Base-by-base conservation (phyloP, 1,284 basidiomycete species). In the Puccinia hordei region DNA sequence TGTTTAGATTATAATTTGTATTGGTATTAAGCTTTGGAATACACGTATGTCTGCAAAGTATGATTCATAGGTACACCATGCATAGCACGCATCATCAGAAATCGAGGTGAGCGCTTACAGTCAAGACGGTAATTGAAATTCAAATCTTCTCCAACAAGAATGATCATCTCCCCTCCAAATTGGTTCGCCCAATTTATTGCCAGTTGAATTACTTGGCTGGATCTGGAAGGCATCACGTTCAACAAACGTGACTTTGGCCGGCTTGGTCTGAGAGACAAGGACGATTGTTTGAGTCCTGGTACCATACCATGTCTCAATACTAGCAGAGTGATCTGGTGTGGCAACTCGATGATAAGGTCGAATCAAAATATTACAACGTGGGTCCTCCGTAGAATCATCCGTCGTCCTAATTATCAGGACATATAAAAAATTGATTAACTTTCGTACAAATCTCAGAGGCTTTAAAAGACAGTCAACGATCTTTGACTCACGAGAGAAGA, bases 81-180 rank as follows among this genome's bases (percentile, higher is more conserved):
- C 8, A 49, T 49, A 49, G 9, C 3, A 61, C 59, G 24, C 24
- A 6, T 61, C 17, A 8, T 61, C 59, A 3, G 24, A 22, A 10
- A 27, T 8, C 9, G 19, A 13, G n/a, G 24, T 44, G 35, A 13
- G 15, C 5, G 61, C 8, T 49, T 5, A 49, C 53, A 55, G 24
- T 33, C 30, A 33, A 59, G 57, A 8, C 57, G 57, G 44, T 1
- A 74, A 30, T 24, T 74, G 33, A 46, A 74, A 74, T 44, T 74
- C 73, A 35, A 74, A 74, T 49, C 73, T 74, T n/a, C 73, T 57
- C 74, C 74, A 76, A 33, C 46, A 30, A 46, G 59, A 30, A 24
- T 22, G 38, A 15, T 76, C 61, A 44, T 76, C 61, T 24, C 74
- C 74, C 15, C 49, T n/a, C 74, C 74, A 76, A 30, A 76, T 46